Evolutionary conservation across 305 asterid genomes (phyloP).

Genomic region (Lippia alba): DNA sequence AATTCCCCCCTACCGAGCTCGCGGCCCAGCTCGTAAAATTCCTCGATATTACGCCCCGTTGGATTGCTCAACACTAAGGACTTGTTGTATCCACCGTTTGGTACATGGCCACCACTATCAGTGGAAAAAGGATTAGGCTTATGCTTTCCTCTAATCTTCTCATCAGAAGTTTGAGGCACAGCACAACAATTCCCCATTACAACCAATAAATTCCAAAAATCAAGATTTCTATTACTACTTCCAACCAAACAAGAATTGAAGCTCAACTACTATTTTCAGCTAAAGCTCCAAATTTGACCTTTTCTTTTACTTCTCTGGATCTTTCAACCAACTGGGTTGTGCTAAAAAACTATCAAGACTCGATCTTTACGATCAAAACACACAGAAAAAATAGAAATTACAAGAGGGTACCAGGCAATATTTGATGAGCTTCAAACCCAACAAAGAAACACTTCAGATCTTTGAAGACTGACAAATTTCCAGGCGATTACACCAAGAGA

Average conservation of each 20-base stretch:
- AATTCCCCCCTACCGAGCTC: constrained; percentile 67
- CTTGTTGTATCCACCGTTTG: constrained; percentile 47
- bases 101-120: constrained; percentile 30
- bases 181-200: constrained; percentile 68
- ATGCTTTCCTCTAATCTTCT: constrained; percentile 40
- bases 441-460: constrained; percentile 28
- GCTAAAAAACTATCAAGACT: constrained; percentile 26
- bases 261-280: constrained; percentile 20
- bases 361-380: constrained; percentile 22
- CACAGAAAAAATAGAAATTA: constrained; percentile 2
- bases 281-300: constrained; percentile 22
- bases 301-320: constrained; percentile 31
- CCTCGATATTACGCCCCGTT: constrained; percentile 56
- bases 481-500: constrained; percentile 28
- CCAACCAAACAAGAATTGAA: constrained; percentile 7
- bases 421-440: constrained; percentile 35
- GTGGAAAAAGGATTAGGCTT: constrained; percentile 48
- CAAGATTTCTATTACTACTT: neutral
- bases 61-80: constrained; percentile 52
- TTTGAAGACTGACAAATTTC: constrained; percentile 21
- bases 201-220: neutral
- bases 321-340: constrained; percentile 31
- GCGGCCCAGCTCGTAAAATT: constrained; percentile 53
- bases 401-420: constrained; percentile 14
- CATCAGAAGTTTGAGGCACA: constrained; percentile 51